Evolutionary conservation across 2,329 filamentous ascomycete genomes (phyloP).

Genomic region (Gnomoniopsis sp.): DNA sequence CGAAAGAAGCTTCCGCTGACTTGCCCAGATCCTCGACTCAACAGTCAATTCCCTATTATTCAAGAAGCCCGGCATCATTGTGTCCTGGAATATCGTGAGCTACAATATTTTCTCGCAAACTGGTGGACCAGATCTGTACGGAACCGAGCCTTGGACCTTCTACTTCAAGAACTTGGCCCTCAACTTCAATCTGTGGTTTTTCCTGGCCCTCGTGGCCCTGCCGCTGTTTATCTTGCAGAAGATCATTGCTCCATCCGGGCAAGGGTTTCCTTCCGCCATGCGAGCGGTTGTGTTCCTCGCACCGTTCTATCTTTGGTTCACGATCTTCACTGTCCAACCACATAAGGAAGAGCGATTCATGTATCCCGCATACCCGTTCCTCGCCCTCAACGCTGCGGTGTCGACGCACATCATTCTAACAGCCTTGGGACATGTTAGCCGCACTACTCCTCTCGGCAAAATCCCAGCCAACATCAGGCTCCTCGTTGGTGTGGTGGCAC

Average conservation of each 20-base stretch:
- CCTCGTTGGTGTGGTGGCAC: slow-evolving; percentile 52
- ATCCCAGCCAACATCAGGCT: slow-evolving; percentile 77
- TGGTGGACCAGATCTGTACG: slow-evolving; percentile 87
- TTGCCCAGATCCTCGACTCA: slow-evolving; percentile 61
- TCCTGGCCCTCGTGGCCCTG: slow-evolving; percentile 70
- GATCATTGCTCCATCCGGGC: slow-evolving; percentile 55
- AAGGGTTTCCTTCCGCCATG: slow-evolving; percentile 66
- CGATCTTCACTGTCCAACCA: slow-evolving; percentile 85
- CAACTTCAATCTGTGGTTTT: slow-evolving; percentile 95
- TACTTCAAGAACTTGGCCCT: slow-evolving; percentile 87
- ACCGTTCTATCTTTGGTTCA: slow-evolving; percentile 93
- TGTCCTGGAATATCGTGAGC: slow-evolving; percentile 88
- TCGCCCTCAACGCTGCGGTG: slow-evolving; percentile 84
- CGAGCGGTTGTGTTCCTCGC: slow-evolving; percentile 74
- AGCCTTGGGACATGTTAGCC: slow-evolving; percentile 68
- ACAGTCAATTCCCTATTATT: slow-evolving; percentile 82
- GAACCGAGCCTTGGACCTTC: slow-evolving; percentile 95
- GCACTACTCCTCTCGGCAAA: slow-evolving; percentile 63
- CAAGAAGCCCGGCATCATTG: slow-evolving; percentile 63
- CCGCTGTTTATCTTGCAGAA: slow-evolving; percentile 77
- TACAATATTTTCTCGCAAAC: slow-evolving; percentile 90
- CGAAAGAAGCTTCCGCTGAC: slow-evolving; percentile 23
- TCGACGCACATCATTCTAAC: slow-evolving; percentile 76
- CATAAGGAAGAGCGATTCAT: slow-evolving; percentile 99
- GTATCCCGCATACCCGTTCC: slow-evolving; percentile 91